A percentile compares a stretch with the other conserved stretches of the same genome.
phyloP scores from a whole-genome alignment of 202 grass and related monocot species.

The Panicum virgatum region DNA sequence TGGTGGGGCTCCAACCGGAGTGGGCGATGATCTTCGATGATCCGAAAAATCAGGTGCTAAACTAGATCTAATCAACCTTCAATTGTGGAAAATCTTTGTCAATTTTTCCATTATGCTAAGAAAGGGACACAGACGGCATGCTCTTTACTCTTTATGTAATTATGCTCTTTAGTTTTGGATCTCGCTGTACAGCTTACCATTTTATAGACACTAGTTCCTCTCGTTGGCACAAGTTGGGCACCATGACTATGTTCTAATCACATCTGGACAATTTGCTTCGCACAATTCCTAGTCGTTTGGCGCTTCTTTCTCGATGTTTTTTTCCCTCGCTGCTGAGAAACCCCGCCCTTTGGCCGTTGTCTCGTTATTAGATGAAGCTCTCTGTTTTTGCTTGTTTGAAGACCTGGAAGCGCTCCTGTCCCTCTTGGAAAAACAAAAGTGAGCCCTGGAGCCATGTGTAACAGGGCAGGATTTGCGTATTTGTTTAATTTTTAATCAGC shows the following conservation, averaged over 20 bases:
- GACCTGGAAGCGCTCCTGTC: neutral
- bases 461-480: neutral
- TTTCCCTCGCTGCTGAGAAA: neutral
- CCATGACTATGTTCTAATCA: neutral
- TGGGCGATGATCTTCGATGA: no score
- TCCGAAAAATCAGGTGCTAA: no score
- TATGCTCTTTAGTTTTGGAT: neutral
- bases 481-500: neutral
- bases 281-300: neutral
- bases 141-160: neutral
- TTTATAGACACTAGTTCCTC: neutral
- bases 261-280: neutral
- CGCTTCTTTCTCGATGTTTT: neutral
- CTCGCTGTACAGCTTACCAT: neutral
- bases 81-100: neutral
- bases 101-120: neutral
- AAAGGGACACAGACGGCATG: neutral
- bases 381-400: neutral
- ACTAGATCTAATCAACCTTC: no score
- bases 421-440: neutral
- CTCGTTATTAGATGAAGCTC: no score
- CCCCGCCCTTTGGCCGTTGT: no score
- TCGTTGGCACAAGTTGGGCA: neutral
- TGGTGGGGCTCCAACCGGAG: no score
- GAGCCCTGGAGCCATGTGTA: slow-evolving; percentile 22